phyloP scores from a whole-genome alignment of 768 basidiomycete species.

The Russula vinacea region DNA sequence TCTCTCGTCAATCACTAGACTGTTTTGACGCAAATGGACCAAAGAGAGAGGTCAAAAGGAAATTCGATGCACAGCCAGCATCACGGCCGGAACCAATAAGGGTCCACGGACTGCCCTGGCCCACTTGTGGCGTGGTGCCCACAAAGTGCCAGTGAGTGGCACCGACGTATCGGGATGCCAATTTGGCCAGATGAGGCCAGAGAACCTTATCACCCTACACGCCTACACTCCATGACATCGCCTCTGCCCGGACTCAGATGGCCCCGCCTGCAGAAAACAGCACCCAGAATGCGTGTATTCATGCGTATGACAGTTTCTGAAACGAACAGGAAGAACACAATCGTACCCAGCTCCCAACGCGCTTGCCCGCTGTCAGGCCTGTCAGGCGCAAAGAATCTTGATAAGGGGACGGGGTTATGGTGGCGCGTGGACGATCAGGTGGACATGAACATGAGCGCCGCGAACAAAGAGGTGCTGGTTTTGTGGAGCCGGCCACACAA shows the following conservation, averaged over 20 bases:
- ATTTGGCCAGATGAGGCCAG: not conserved
- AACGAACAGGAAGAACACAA: not conserved
- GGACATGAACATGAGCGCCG: constrained; percentile 9
- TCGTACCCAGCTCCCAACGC: constrained; percentile 9
- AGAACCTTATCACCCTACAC: not conserved
- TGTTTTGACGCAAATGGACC: not conserved
- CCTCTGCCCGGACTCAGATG: too few species aligned
- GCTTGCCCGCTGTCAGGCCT: not conserved
- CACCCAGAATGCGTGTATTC: not conserved
- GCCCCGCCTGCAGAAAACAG: not conserved
- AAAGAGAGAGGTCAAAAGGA: not conserved
- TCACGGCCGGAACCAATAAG: constrained; percentile 2
- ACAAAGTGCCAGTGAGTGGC: not conserved
- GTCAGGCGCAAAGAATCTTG: constrained; percentile 23
- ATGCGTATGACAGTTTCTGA: not conserved
- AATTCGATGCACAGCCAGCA: not conserved
- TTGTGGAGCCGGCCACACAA: not conserved
- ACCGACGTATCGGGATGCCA: not conserved
- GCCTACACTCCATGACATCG: not conserved
- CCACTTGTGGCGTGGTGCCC: not conserved
- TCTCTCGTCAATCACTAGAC: constrained; percentile 5
- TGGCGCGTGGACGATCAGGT: constrained; percentile 4
- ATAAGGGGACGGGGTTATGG: not conserved
- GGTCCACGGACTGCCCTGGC: not conserved
- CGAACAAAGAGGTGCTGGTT: constrained; percentile 8